Percentiles rank a stretch among this genome's conserved stretches.
Evolutionary conservation across 179 eudicot genomes (phyloP).

Genomic region (Spinacia oleracea): DNA sequence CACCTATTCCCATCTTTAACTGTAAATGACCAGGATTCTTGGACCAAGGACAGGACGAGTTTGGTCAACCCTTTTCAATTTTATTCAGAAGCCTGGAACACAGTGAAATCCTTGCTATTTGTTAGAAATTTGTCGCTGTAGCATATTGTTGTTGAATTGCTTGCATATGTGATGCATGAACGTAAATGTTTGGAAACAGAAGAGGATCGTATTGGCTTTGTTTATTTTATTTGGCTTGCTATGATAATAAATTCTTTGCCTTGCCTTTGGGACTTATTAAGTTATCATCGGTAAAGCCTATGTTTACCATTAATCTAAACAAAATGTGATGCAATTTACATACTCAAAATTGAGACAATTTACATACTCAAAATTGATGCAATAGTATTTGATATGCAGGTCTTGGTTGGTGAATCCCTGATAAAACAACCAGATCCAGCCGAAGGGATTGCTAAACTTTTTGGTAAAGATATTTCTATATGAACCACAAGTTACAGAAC

Average conservation of each 20-base stretch:
- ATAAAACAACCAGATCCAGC: constrained; percentile 75
- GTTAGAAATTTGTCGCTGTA: neutral
- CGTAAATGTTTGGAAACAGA: no score
- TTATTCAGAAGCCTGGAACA: neutral
- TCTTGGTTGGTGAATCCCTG: constrained; percentile 92
- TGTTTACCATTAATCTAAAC: no score
- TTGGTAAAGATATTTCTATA: constrained; percentile 73
- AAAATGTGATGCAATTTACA: neutral
- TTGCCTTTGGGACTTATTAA: no score
- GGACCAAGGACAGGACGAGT: no score
- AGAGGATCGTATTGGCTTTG: no score
- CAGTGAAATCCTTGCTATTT: neutral
- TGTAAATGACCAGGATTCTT: no score
- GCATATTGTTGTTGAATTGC: neutral
- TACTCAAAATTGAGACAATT: no score
- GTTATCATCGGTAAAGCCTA: no score
- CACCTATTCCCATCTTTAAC: no score
- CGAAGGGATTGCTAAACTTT: constrained; percentile 65
- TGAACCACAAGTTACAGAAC: constrained; percentile 13
- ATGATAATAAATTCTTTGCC: no score
- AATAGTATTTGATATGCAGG: constrained; percentile 43
- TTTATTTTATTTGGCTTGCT: no score
- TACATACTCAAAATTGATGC: neutral
- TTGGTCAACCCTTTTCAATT: no score
- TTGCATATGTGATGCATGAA: neutral